phyloP scores from a whole-genome alignment of 2,329 filamentous ascomycete species.

The Aureobasidium sp. region DNA sequence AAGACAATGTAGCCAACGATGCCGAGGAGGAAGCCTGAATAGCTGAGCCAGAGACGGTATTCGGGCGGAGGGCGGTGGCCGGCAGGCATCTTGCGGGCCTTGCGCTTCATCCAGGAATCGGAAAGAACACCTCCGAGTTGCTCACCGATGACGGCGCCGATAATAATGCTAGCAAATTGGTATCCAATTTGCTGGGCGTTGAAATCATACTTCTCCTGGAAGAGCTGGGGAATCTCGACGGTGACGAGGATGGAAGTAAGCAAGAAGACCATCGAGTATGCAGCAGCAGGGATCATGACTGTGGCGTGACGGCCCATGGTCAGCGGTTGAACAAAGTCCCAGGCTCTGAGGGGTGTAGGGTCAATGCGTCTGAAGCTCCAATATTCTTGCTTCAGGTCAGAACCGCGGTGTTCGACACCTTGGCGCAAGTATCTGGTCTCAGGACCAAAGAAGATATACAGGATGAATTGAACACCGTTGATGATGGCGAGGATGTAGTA shows the following conservation, averaged over 20 bases:
- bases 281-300: conserved; percentile 43
- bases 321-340: conserved; percentile 47
- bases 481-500: conserved; percentile 51
- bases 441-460: conserved; percentile 47
- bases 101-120: conserved; percentile 45
- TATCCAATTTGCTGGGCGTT: conserved; percentile 51
- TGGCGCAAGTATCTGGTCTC: conserved; percentile 48
- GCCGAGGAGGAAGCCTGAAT: conserved; percentile 43
- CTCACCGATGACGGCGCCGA: conserved; percentile 51
- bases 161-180: conserved; percentile 49
- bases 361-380: conserved; percentile 44
- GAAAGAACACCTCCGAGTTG: conserved; percentile 48
- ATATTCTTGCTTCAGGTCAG: conserved; percentile 36
- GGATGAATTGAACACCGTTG: conserved; percentile 48
- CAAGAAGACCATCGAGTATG: conserved; percentile 51
- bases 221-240: conserved; percentile 52
- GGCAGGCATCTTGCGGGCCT: conserved; percentile 30
- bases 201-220: conserved; percentile 48
- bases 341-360: conserved; percentile 38
- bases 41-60: conserved; percentile 50
- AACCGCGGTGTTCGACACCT: conserved; percentile 27
- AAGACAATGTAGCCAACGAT: conserved; percentile 49
- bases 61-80: conserved; percentile 36
- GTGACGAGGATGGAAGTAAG: conserved; percentile 46
- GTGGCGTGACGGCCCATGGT: conserved; percentile 39